Evolutionary conservation across 73 alveolate species (phyloP), one percentile per base, ranked within the genome.

Genomic region (Urostyla sp.): DNA sequence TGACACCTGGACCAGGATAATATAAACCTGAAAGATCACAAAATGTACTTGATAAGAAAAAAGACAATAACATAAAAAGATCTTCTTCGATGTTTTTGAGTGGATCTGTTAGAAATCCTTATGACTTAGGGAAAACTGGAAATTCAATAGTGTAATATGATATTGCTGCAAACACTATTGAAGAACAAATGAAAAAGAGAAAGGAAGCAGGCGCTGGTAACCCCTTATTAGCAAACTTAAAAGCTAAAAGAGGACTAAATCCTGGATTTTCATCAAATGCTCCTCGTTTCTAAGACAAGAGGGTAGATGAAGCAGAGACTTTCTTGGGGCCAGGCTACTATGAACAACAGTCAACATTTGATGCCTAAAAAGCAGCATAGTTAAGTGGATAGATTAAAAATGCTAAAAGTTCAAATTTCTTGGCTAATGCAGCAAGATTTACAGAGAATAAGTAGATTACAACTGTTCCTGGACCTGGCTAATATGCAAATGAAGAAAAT

Each of bases 1-100:
- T 30, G 16, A 85, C 87, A 20, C 96, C 96, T 0, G 94, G 93
- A 15, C 96, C 96, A 3, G 96, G 96, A 16, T 36, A 36, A 16
- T 90, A 90, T 56, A 83, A 90, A 58, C 85, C 90, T 3, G 88
- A 69, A 15, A 45, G 72, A 18, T 35, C 88, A 11, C 16, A 38
- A 40, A 20, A 34, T 0, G 54, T 56, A 8, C 54, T 59, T 55
- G 82, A 67, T 34, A 73, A 77, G 53, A 84, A 77, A 69, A 72
- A 54, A 20, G 87, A 61, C n/a, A 32, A 24, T 36, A 85, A 85
- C 84, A 67, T 58, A 31, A 76, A 58, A 75, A 26, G 87, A 43
- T 59, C 94, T 27, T 35, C 94, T 44, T 85, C 88, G 13, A 74
- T 79, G 84, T 90, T 90, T 52, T 32, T 69, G 16, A 77, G 91